Evolutionary conservation across 768 basidiomycete species (phyloP).

Genomic region (Cystobasidium onofrii): DNA sequence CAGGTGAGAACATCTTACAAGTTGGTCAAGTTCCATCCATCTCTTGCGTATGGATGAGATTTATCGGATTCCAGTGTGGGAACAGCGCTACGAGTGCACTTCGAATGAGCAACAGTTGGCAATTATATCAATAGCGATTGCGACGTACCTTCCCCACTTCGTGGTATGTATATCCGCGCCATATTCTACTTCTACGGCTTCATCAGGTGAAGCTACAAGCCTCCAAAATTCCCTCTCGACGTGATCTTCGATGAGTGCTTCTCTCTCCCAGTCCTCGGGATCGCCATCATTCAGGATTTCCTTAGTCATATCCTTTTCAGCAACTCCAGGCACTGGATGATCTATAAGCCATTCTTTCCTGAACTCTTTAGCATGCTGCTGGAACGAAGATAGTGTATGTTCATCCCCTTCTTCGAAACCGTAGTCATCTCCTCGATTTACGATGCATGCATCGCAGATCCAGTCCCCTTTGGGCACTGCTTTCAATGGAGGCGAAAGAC

Average conservation of each 20-base stretch:
- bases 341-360: constrained; percentile 75
- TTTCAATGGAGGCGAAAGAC: constrained; percentile 80
- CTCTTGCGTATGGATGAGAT: constrained; percentile 70
- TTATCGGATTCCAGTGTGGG: constrained; percentile 93
- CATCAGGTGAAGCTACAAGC: constrained; percentile 74
- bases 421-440: constrained; percentile 87
- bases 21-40: constrained; percentile 97
- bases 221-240: constrained; percentile 96
- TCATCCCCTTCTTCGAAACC: constrained; percentile 98
- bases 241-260: constrained; percentile 64
- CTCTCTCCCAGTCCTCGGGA: constrained; percentile 43
- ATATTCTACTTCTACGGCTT: constrained; percentile 96
- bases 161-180: constrained; percentile 99
- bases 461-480: constrained; percentile 86
- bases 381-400: constrained; percentile 82
- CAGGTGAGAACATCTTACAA: constrained; percentile 5
- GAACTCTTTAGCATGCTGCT: constrained; percentile 81
- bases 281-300: constrained; percentile 53
- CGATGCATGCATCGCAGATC: constrained; percentile 87
- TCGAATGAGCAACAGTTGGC: neutral
- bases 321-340: constrained; percentile 46
- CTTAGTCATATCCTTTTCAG: constrained; percentile 44
- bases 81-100: constrained; percentile 63
- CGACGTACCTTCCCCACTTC: constrained; percentile 79
- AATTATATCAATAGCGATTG: neutral